Evolutionary conservation across 1,139 yeast species (phyloP).

Genomic region (Debaryomycetaceae sp.): DNA sequence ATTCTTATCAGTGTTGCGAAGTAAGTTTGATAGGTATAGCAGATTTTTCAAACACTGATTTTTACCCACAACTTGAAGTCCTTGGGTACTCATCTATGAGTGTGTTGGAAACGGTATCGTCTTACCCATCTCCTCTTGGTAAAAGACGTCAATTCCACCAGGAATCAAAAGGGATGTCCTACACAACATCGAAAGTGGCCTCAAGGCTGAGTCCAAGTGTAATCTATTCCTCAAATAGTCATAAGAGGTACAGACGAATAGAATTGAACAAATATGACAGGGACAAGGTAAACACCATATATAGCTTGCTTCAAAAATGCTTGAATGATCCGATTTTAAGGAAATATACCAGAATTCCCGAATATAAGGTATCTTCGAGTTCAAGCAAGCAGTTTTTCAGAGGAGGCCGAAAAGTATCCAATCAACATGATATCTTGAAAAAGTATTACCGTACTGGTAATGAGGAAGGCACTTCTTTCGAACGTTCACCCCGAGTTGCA

Average conservation of each 20-base stretch:
- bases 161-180: background rate
- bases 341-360: constrained; percentile 25
- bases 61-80: background rate
- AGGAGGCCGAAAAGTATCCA: constrained; percentile 15
- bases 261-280: background rate
- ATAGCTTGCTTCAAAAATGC: background rate
- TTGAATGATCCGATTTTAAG: constrained; percentile 23
- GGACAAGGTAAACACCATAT: background rate
- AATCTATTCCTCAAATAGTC: background rate
- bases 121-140: constrained; percentile 4
- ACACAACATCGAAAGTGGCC: background rate
- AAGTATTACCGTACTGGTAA: background rate
- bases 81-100: constrained; percentile 1
- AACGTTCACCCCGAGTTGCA: background rate
- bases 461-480: background rate
- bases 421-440: background rate
- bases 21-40: background rate
- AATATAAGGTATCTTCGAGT: constrained; percentile 13
- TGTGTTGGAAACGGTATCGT: constrained; percentile 5
- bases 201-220: background rate
- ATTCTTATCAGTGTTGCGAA: background rate
- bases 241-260: background rate
- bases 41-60: background rate
- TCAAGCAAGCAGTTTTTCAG: constrained; percentile 19
- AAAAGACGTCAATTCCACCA: background rate